These are phyloP conservation scores for Botryotinia globosa DNA, from an alignment of 2,329 filamentous ascomycete species.

Conservation along the genomic window DNA sequence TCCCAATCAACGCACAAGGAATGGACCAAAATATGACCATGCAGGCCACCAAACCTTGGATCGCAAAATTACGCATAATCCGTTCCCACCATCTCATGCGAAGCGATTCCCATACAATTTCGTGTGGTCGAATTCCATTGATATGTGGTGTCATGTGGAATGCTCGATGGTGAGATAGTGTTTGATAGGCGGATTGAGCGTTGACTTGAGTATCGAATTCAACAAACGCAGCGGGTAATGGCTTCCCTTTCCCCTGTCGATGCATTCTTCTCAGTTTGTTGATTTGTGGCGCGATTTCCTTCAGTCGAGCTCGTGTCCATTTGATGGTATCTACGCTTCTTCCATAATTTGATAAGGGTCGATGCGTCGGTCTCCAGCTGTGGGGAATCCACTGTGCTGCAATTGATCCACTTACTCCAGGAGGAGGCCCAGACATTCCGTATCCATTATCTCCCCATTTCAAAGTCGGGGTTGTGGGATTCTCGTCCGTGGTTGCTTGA, in stretches of 20 bases:
- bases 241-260: constrained; percentile 49
- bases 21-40: constrained; percentile 68
- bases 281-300: constrained; percentile 37
- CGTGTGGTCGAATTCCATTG: constrained; percentile 58
- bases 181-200: constrained; percentile 63
- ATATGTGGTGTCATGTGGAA: constrained; percentile 63
- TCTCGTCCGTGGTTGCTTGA: not conserved
- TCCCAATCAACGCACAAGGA: constrained; percentile 62
- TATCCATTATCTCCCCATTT: constrained; percentile 25
- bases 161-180: constrained; percentile 60
- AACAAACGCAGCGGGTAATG: constrained; percentile 61
- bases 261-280: constrained; percentile 37
- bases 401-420: constrained; percentile 40
- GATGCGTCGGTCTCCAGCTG: constrained; percentile 37
- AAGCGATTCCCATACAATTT: constrained; percentile 66
- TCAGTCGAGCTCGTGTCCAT: constrained; percentile 39
- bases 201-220: constrained; percentile 61
- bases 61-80: constrained; percentile 51
- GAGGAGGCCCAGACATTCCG: constrained; percentile 27
- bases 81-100: constrained; percentile 61
- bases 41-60: constrained; percentile 52
- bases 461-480: not conserved
- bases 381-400: constrained; percentile 40
- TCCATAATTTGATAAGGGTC: constrained; percentile 40
- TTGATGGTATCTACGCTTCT: constrained; percentile 41